Conservation (phyloP, 345 rosid genomes). For the Aurinia saxatilis region DNA sequence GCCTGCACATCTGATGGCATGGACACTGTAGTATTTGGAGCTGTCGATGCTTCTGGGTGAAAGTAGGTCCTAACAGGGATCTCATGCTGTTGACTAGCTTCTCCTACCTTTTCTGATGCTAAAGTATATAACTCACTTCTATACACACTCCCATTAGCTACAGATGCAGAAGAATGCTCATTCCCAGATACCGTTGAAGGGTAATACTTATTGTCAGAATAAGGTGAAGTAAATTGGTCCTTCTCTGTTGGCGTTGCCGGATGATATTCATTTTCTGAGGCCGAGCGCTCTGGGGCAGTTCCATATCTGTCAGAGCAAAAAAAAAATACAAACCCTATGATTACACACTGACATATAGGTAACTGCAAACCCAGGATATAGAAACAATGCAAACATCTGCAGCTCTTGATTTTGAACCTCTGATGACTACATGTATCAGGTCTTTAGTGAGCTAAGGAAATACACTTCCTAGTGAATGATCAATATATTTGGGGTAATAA, state of each 20-base stretch:
- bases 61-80: slow-evolving; percentile 8
- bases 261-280: slow-evolving; percentile 21
- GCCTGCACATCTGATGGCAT: slow-evolving; percentile 7
- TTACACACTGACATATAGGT: slow-evolving; percentile 1
- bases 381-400: not conserved
- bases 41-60: slow-evolving; percentile 9
- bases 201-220: slow-evolving; percentile 20
- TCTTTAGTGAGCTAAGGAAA: not conserved
- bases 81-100: slow-evolving; percentile 24
- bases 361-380: not conserved
- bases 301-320: slow-evolving; percentile 23
- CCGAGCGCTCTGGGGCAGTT: slow-evolving; percentile 17
- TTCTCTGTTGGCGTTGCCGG: slow-evolving; percentile 19
- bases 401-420: not conserved
- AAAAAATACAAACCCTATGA: not conserved
- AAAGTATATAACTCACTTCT: slow-evolving; percentile 15
- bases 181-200: slow-evolving; percentile 12
- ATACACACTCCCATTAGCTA: slow-evolving; percentile 15
- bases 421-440: not conserved
- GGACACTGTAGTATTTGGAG: not conserved
- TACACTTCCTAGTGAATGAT: not conserved
- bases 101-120: slow-evolving; percentile 25
- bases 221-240: slow-evolving; percentile 14
- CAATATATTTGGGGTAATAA: not conserved
- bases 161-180: slow-evolving; percentile 17